These are phyloP conservation scores for Juglanconis sp. DNA, from an alignment of 2,329 filamentous ascomycete genomes.

Conservation along the genomic window DNA sequence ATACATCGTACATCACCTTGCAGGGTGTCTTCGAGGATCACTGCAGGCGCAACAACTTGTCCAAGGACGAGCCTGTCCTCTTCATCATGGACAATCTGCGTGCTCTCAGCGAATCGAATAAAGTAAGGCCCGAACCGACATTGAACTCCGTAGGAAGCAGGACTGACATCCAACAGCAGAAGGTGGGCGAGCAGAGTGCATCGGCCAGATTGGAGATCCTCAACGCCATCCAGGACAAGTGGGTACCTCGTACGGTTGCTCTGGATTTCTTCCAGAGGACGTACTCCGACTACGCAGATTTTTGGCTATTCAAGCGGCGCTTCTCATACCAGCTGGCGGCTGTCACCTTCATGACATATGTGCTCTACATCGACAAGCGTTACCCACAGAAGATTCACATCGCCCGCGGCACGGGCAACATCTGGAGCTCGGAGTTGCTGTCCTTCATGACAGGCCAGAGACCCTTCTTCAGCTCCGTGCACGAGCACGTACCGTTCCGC, in stretches of 20 bases:
- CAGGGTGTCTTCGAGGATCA: constrained; percentile 97
- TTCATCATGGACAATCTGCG: constrained; percentile 95
- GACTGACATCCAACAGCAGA: constrained; percentile 40
- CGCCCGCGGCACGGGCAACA: constrained; percentile 79
- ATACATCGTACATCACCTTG: constrained; percentile 87
- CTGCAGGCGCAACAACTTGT: constrained; percentile 79
- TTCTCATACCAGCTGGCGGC: constrained; percentile 95
- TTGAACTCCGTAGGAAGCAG: not conserved
- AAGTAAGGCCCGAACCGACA: constrained; percentile 40
- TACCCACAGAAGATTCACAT: constrained; percentile 96
- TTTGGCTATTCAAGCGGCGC: constrained; percentile 97
- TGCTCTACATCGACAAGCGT: constrained; percentile 93
- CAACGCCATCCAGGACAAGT: constrained; percentile 88
- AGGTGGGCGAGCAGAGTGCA: constrained; percentile 65
- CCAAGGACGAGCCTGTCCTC: constrained; percentile 91
- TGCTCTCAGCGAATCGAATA: constrained; percentile 68
- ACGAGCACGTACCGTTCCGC: constrained; percentile 93
- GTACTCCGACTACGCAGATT: constrained; percentile 86
- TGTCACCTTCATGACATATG: constrained; percentile 97
- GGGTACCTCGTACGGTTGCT: constrained; percentile 77
- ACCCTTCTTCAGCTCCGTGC: constrained; percentile 83
- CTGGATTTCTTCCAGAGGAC: constrained; percentile 86
- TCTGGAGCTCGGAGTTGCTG: constrained; percentile 95
- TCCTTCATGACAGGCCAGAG: constrained; percentile 81
- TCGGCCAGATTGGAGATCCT: constrained; percentile 86